Base-by-base conservation (phyloP, 2,329 filamentous ascomycete genomes). In the Penicillium digitatum region DNA sequence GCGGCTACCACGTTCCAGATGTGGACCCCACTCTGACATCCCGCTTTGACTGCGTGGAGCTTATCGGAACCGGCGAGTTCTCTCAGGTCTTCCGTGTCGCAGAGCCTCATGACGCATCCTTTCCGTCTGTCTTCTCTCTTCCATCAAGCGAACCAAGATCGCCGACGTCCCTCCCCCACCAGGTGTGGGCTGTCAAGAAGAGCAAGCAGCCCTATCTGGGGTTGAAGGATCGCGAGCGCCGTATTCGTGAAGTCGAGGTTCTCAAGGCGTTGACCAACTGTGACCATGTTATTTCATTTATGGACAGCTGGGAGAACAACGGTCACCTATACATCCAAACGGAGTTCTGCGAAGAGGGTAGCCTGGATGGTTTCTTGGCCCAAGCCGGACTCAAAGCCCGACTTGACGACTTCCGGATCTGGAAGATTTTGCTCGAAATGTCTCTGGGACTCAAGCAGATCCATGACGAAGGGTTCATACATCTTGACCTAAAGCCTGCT, bases 361-460 rank as follows among this genome's bases (percentile, higher is more conserved):
- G 90, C 57, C 78, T 99, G 40, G 88, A 95, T 69, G 82, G 85
- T 16, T 99, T 97, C 69, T 80, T 99, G 29, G 82, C 84, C n/a
- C 84, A 88, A 55, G 85, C 90, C 57, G 94, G 94, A 24, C 82
- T 87, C 58, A 90, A 89, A 69, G 92, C 90, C 44, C 84, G 93
- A 64, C 77, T 99, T 62, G 94, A 99, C 73, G 94, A 97, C 72
- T 99, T 99, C 76, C 85, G 94, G 58, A 96, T 97, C 72, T 99
- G 94, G 90, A 99, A 99, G 78, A 93, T 97, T 55, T 78, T 97
- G 65, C 82, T 96, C 39, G 94, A 99, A 72, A 75, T 96, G 56
- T 83, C 87, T 66, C 78, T 88, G 79, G 94, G 94, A 35, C 74
- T 99, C 59, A 87, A 90, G 72, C 88, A 93, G 59, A 94, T 99